Evolutionary conservation across 2,329 filamentous ascomycete species (phyloP), one percentile per base, ranked within the genome.

Genomic region (Hymenoscyphus linearis): DNA sequence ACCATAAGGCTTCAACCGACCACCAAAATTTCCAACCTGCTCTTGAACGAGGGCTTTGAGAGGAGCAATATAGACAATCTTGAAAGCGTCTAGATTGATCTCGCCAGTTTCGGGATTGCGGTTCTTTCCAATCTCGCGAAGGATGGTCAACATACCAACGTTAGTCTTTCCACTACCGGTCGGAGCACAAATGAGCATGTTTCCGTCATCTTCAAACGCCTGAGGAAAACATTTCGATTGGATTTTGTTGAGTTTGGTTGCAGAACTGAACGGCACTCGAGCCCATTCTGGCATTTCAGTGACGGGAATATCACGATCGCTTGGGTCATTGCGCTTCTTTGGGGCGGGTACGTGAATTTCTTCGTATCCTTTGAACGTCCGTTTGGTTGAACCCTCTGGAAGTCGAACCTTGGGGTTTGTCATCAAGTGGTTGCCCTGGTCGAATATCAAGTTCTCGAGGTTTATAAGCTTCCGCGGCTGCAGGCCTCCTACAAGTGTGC

Each of bases 111-210:
- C 80, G 0, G 90, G 85, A 70, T 99, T 88, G 61, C 93, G 85
- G 73, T 99, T 88, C 79, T 98, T 99, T 64, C 95, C 95, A 72
- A 99, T 92, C 74, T 99, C 96, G 65, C 93, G 90, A 44, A 99
- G 82, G 72, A 99, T 98, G 1, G 93, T 88, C 65, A 99, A 81
- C 93, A 99, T 98, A 50, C 93, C 93, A 57, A 99, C 95, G 71
- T 99, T 99, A 1, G 95, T 99, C 79, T 99, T 99, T 73, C 95
- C 95, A 74, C 92, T 96, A 67, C 95, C 95, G 56, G 95, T 99
- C 1, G 95, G 95, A 6, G 95, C 96, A 74, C 95, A 99, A 72
- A 99, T 89, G 60, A 99, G 87, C 90, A 99, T 92, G 73, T 99
- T 99, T 35, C 92, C 93, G 72, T 99, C 96, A 64, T 93, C 90